Evolutionary conservation across 176 grass and related monocot genomes (phyloP).

Genomic region (Miscanthus lutarioriparius): DNA sequence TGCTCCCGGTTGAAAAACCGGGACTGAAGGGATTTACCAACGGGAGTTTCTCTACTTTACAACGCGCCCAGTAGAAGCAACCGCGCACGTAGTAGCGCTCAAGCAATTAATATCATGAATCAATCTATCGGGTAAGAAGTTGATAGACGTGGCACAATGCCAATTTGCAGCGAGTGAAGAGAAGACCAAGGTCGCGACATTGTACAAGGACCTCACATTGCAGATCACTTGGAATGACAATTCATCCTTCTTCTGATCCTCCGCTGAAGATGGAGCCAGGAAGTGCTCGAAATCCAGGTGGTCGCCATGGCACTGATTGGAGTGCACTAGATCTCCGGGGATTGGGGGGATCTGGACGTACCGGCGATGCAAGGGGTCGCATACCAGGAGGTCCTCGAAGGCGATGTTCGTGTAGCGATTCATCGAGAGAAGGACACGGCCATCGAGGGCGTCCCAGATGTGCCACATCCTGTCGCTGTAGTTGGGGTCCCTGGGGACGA

Average conservation of each 20-base stretch:
- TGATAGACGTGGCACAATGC: not conserved
- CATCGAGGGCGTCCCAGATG: not conserved
- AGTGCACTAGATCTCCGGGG: not conserved
- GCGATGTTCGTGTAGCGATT: no score
- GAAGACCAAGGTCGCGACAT: slow-evolving; percentile 18
- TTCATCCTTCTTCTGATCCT: not conserved
- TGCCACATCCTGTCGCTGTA: accelerated
- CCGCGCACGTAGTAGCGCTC: not conserved
- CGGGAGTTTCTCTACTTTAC: no score
- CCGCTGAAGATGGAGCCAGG: not conserved
- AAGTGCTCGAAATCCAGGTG: not conserved
- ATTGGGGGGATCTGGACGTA: slow-evolving; percentile 8
- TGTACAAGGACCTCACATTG: not conserved
- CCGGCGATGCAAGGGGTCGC: not conserved
- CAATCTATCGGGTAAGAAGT: no score
- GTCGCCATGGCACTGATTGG: no score
- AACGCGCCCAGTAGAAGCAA: slow-evolving; percentile 1
- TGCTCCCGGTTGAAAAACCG: no score
- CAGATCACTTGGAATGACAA: slow-evolving; percentile 1
- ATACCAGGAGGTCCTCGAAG: not conserved
- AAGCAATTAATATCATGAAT: not conserved
- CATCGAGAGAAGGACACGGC: not conserved
- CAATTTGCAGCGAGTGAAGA: slow-evolving; percentile 5
- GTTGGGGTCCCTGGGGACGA: no score
- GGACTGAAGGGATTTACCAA: no score